These are phyloP conservation scores for Hura crepitans DNA, from an alignment of 441 rosid genomes.

Conservation along the genomic window DNA sequence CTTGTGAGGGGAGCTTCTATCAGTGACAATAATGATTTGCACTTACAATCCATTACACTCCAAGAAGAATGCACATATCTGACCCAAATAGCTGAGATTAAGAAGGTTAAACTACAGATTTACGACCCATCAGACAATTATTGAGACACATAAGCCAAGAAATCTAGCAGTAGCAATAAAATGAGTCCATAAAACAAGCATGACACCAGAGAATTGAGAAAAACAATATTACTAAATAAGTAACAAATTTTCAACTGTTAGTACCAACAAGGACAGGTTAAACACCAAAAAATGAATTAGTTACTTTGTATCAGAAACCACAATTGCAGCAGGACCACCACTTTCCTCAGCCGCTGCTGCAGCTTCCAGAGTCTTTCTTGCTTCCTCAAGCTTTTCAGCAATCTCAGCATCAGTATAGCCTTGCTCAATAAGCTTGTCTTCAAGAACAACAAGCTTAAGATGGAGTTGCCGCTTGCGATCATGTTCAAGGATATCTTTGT, in stretches of 20 bases:
- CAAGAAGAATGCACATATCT: neutral
- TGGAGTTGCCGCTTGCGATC: slow-evolving; percentile 87
- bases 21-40: neutral
- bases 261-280: neutral
- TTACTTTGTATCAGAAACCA: slow-evolving; percentile 33
- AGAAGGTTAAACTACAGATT: neutral
- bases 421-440: slow-evolving; percentile 69
- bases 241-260: neutral
- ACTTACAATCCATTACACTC: neutral
- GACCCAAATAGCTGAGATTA: neutral
- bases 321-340: slow-evolving; percentile 31
- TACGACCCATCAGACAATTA: neutral
- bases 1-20: neutral
- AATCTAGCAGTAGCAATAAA: neutral
- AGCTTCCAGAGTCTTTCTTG: slow-evolving; percentile 60
- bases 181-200: neutral
- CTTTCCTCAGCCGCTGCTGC: slow-evolving; percentile 41
- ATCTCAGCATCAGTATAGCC: slow-evolving; percentile 81
- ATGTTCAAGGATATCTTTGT: slow-evolving; percentile 80
- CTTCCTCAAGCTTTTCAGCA: slow-evolving; percentile 67
- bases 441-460: slow-evolving; percentile 74
- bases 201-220: neutral
- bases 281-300: neutral
- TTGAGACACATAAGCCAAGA: neutral
- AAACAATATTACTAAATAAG: neutral